phyloP scores from a whole-genome alignment of 805 yeast genomes.

The Helenozyma rhizophorensis region DNA sequence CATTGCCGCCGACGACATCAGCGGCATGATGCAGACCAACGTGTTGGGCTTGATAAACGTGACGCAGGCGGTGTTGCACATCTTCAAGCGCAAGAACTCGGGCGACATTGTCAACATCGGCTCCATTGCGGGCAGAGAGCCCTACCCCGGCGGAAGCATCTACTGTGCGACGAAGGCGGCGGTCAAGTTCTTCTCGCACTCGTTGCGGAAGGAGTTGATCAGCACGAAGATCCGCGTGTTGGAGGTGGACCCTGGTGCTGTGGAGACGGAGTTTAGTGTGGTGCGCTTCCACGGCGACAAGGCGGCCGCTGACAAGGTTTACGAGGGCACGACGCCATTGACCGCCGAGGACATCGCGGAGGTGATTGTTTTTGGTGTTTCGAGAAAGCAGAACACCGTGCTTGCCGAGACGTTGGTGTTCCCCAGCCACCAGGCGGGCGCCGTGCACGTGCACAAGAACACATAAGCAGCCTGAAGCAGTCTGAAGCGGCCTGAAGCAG shows the following conservation, averaged over 20 bases:
- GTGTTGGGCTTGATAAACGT: constrained; percentile 32
- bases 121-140: constrained; percentile 35
- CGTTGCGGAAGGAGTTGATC: constrained; percentile 35
- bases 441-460: constrained; percentile 20
- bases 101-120: constrained; percentile 38
- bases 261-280: constrained; percentile 34
- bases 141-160: constrained; percentile 35
- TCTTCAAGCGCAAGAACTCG: constrained; percentile 29
- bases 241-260: constrained; percentile 41
- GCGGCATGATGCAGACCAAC: constrained; percentile 36
- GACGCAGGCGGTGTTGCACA: constrained; percentile 36
- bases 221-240: constrained; percentile 32
- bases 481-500: too few relatives aligned
- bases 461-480: too few relatives aligned
- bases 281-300: constrained; percentile 33
- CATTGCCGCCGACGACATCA: constrained; percentile 25
- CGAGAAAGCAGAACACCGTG: constrained; percentile 33
- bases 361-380: constrained; percentile 31
- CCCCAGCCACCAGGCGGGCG: constrained; percentile 36
- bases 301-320: constrained; percentile 28
- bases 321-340: constrained; percentile 33
- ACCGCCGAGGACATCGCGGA: constrained; percentile 36
- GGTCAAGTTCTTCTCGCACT: constrained; percentile 28
- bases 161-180: constrained; percentile 39
- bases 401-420: constrained; percentile 36